Evolutionary conservation across 768 basidiomycete genomes (phyloP), one percentile per base, ranked within the genome.

Genomic region (Auricularia cornea): DNA sequence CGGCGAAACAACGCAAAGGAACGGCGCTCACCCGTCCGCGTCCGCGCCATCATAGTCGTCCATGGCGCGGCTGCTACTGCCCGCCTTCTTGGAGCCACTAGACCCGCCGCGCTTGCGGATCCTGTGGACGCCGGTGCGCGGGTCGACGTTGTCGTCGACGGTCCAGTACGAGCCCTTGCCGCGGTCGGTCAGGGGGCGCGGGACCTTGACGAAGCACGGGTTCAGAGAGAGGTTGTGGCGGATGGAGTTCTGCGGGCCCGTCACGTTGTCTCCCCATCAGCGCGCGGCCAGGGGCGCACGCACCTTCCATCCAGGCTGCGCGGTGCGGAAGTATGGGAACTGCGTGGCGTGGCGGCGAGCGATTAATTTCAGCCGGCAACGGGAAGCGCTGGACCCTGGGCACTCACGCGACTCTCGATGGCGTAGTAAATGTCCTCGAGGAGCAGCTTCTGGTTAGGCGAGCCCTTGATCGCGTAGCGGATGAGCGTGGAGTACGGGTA

Each of bases 81-180:
- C 28, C 54, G 30, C 20, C 51, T 52, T 28, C 65, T 90, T 88
- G 35, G 83, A 78, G 66, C 89, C 86, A 23, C 79, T 68, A 28
- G 71, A 70, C 23, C 64, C 52, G 6, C 28, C 61, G 20, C 41
- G 62, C 33, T 93, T 93, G 70, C 92, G 87, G 61, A 92, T 83
- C 29, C 92, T 86, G 70, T 94, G 92, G 33, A 93, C 92, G 38
- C 92, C 92, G 3, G 92, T 92, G 44, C 90, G 88, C 59, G 90
- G 90, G 70, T 93, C 90, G 52, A 93, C 89, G 68, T 89, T 89
- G 69, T 93, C 90, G 69, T 93, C 92, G 66, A 94, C 92, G 0
- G 90, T 92, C 92, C 92, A 94, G 70, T 93, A 94, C 0, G 90
- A 92, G 26, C 92, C 92, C 70, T 94, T 94, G 60, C 92, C 92